Percentiles rank a stretch among this genome's conserved stretches.
These are phyloP conservation scores for Globisporangium mamillatum DNA, from an alignment of 352 stramenopile genomes.

Conservation along the genomic window DNA sequence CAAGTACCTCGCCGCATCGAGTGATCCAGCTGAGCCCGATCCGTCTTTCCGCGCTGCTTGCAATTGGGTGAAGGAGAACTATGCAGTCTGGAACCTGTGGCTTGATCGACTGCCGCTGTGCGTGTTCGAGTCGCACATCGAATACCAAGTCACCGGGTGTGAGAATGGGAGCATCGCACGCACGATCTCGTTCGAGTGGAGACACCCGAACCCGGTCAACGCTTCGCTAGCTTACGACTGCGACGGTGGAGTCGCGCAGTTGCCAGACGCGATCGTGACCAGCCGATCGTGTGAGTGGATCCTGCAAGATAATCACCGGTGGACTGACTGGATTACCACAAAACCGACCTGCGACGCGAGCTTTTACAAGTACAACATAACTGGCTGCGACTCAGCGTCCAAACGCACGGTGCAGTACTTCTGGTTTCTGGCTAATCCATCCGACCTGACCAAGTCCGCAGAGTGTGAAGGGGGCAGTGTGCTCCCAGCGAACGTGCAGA, in stretches of 20 bases:
- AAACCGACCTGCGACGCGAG: conserved; percentile 23
- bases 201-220: conserved; percentile 11
- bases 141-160: conserved; percentile 26
- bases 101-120: conserved; percentile 30
- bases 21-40: conserved; percentile 16
- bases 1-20: conserved; percentile 17
- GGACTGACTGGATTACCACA: conserved; percentile 21
- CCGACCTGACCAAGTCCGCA: conserved; percentile 18
- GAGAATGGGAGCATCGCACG: conserved; percentile 16
- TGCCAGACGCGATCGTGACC: conserved; percentile 21
- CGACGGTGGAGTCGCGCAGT: conserved; percentile 20
- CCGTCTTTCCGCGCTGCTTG: conserved; percentile 37
- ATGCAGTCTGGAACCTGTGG: conserved; percentile 40
- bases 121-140: conserved; percentile 24
- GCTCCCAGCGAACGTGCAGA: conserved; percentile 18
- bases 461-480: conserved; percentile 28
- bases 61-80: conserved; percentile 50
- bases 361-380: conserved; percentile 31
- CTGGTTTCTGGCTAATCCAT: conserved; percentile 33
- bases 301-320: conserved; percentile 10
- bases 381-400: conserved; percentile 12
- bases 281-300: conserved; percentile 32
- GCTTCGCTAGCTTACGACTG: conserved; percentile 25
- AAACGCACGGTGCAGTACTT: conserved; percentile 19
- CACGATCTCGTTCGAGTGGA: conserved; percentile 5